Base-by-base conservation (phyloP, 768 basidiomycete genomes). In the Kwoniella botswanensis region DNA sequence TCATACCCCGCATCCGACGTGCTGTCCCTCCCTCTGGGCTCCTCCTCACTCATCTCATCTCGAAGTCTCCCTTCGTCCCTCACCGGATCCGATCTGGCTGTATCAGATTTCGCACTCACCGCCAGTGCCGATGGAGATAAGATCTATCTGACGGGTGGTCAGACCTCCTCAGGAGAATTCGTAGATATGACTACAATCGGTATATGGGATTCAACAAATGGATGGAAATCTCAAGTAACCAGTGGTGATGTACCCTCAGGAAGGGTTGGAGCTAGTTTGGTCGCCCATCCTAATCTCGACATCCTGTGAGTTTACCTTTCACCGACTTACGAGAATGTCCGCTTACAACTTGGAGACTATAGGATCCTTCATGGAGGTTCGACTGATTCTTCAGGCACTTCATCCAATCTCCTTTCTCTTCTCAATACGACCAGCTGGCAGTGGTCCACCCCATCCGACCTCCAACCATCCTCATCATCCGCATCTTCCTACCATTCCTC, bases 281-380 rank as follows among this genome's bases (percentile, higher is more conserved):
- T 82, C 44, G 76, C 76, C 41, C 82, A 83, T 63, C 81, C 82
- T 2, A 73, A 68, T 12, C 62, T 81, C 41, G 78, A 82, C 63
- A 46, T 82, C 2, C 66, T 82, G 72, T 76, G 55, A 73, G 75
- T 74, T n/a, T 21, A 13, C 10, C 41, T 26, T 58, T 21, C 6
- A 17, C 3, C 53, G 17, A 66, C 24, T 13, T 29, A 15, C 42
- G 9, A 54, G 12, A 57, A 56, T 66, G 57, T 57, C 43, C 18
- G 29, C 26, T 21, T 41, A 50, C 18, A 18, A 50, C 12, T 15
- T 50, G 46, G 46, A 18, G 9, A 9, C n/a, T 46, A 6, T 63
- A 80, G 79, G 17, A 68, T 81, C 57, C 63, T 83, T 6, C 81
- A 83, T 65, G 82, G 82, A 46, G 82, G 82, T 21, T 76, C 79